These are phyloP conservation scores for Pugionium dolabratum DNA, from an alignment of 345 rosid genomes.

Conservation along the genomic window DNA sequence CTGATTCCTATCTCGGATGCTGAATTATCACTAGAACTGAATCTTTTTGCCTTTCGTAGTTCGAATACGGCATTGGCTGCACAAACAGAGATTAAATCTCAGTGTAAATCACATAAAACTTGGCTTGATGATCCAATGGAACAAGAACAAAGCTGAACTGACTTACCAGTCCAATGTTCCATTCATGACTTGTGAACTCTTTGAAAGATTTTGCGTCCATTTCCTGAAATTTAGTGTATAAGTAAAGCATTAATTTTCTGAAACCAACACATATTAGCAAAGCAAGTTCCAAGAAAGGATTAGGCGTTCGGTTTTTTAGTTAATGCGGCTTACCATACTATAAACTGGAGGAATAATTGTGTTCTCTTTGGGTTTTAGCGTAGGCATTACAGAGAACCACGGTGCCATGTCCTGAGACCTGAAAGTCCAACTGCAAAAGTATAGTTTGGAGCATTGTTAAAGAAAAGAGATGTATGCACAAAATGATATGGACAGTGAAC, in stretches of 20 bases:
- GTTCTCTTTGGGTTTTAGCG: conserved; percentile 56
- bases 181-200: conserved; percentile 63
- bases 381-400: conserved; percentile 74
- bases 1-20: conserved; percentile 52
- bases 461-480: too few relatives aligned
- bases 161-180: conserved; percentile 94
- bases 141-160: neutral
- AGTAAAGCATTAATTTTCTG: neutral
- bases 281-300: too few relatives aligned
- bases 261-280: neutral
- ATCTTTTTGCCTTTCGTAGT: conserved; percentile 47
- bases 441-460: conserved; percentile 10
- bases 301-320: neutral
- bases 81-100: neutral
- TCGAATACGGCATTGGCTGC: conserved; percentile 60
- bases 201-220: conserved; percentile 79
- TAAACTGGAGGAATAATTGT: conserved; percentile 66
- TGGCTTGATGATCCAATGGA: conserved; percentile 2
- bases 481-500: neutral
- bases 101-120: conserved; percentile 2
- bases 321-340: conserved; percentile 62
- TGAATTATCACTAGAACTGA: conserved; percentile 66
- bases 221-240: conserved; percentile 51
- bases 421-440: conserved; percentile 76
- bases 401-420: conserved; percentile 87